phyloP scores from a whole-genome alignment of 75 land plant genomes.

The Selaginella tamariscina region DNA sequence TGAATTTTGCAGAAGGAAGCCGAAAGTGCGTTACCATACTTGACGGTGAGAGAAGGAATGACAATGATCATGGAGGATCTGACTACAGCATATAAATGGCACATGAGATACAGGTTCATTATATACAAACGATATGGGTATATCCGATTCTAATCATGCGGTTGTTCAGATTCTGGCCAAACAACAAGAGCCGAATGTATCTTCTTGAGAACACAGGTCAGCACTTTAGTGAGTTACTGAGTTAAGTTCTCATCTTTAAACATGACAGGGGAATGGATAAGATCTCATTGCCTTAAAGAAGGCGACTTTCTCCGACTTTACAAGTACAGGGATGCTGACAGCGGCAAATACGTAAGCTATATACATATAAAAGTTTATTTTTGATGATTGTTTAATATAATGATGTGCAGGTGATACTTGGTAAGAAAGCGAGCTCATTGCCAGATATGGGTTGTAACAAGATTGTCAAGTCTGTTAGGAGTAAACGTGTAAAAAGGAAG shows the following conservation, averaged over 20 bases:
- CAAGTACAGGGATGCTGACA: slow-evolving; percentile 10
- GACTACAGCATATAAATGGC: slow-evolving; percentile 18
- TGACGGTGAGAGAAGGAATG: slow-evolving; percentile 29
- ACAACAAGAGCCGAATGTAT: slow-evolving; percentile 99
- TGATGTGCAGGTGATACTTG: slow-evolving; percentile 14
- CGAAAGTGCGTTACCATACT: slow-evolving; percentile 24
- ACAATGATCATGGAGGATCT: slow-evolving; percentile 28
- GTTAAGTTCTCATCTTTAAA: not conserved
- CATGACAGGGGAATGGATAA: slow-evolving; percentile 66
- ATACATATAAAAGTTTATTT: not conserved
- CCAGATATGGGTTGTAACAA: no score
- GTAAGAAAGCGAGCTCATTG: slow-evolving; percentile 13
- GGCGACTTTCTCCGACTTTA: slow-evolving; percentile 78
- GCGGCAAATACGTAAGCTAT: not conserved
- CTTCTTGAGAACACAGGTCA: slow-evolving; percentile 89
- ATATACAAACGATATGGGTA: not conserved
- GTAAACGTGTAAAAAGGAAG: no score
- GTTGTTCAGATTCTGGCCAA: slow-evolving; percentile 78
- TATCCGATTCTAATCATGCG: not conserved
- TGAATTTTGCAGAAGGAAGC: slow-evolving; percentile 43
- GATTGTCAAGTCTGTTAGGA: no score
- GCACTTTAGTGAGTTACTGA: not conserved
- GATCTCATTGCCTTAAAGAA: slow-evolving; percentile 61
- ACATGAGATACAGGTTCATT: slow-evolving; percentile 26
- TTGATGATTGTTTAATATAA: not conserved